These are phyloP conservation scores for Leccinum disarticulatum DNA, from an alignment of 768 basidiomycete genomes.

Conservation along the genomic window DNA sequence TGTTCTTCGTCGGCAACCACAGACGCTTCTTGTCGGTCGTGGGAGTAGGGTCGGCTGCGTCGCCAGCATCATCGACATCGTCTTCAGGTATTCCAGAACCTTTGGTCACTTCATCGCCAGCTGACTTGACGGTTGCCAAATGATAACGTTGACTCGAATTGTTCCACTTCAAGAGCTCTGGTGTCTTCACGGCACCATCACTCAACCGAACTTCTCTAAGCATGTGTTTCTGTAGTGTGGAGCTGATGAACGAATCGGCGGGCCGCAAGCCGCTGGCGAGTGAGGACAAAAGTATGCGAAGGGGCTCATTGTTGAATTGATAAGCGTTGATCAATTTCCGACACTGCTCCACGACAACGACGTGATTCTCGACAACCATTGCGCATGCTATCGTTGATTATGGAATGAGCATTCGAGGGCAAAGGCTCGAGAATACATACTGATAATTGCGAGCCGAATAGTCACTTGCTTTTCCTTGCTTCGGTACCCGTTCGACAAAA, in stretches of 20 bases:
- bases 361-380: slow-evolving; percentile 53
- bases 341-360: slow-evolving; percentile 67
- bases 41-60: slow-evolving; percentile 13
- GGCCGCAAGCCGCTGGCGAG: slow-evolving; percentile 70
- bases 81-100: slow-evolving; percentile 27
- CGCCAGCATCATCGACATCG: slow-evolving; percentile 34
- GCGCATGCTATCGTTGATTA: slow-evolving; percentile 61
- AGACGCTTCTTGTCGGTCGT: slow-evolving; percentile 28
- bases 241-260: slow-evolving; percentile 74
- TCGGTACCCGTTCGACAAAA: slow-evolving; percentile 72
- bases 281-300: slow-evolving; percentile 71
- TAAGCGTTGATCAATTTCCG: slow-evolving; percentile 72
- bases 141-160: slow-evolving; percentile 56
- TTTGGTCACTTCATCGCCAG: slow-evolving; percentile 22
- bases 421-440: slow-evolving; percentile 38
- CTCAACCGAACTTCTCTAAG: slow-evolving; percentile 74
- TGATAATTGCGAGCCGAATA: slow-evolving; percentile 73
- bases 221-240: slow-evolving; percentile 80
- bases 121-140: slow-evolving; percentile 30
- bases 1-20: slow-evolving; percentile 63
- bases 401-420: not conserved
- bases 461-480: slow-evolving; percentile 60
- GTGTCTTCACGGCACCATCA: slow-evolving; percentile 64
- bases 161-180: slow-evolving; percentile 64
- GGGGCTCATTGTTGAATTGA: slow-evolving; percentile 87